Base-by-base conservation (phyloP, 352 stramenopile species). In the Globisporangium nunn region DNA sequence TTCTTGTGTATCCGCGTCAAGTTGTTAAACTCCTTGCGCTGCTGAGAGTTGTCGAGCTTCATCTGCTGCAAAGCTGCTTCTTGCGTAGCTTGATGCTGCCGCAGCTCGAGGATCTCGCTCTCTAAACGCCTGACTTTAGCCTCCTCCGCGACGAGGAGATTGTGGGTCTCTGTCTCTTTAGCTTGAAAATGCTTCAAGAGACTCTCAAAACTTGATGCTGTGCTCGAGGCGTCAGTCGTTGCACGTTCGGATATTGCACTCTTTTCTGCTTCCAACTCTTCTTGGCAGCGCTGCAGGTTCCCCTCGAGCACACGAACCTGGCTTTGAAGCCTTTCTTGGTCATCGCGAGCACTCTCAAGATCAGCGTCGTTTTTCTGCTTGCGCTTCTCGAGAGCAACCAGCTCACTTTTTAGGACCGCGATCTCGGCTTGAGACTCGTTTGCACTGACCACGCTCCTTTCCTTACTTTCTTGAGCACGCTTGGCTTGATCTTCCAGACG, bases 1-100 rank as follows among this genome's bases (percentile, higher is more conserved):
- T 82, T 88, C 66, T 83, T 87, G 67, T 90, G 70, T 62, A 88
- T 84, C 14, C 80, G 70, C 10, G 75, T 66, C 23, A 90, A 49
- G 58, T 88, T 76, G 17, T 67, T 79, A 51, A 87, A 82, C 28
- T 84, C 75, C 43, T 87, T 85, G 8, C 63, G 63, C 33, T 87
- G 80, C 49, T 79, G 75, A 8, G 46, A 39, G 10, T 67, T 45
- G 8, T 85, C 75, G 7, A 39, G 3, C 55, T 78, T 81, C 15
- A 69, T 56, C 7, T 60, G 48, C 29, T 66, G 40, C 3, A 61
- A 18, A 48, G 17, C 30, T 28, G 44, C 29, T 35, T 61, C 59
- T 4, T 40, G 45, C 3, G 2, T 14, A 1, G 48, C 12, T 28
- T 31, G 50, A 0, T 60, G 61, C 5, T 51, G 45, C 45, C 79